Percentiles rank a stretch among this genome's conserved stretches.
Conservation (phyloP, 352 stramenopile species). For the Blastocystis sp. region DNA sequence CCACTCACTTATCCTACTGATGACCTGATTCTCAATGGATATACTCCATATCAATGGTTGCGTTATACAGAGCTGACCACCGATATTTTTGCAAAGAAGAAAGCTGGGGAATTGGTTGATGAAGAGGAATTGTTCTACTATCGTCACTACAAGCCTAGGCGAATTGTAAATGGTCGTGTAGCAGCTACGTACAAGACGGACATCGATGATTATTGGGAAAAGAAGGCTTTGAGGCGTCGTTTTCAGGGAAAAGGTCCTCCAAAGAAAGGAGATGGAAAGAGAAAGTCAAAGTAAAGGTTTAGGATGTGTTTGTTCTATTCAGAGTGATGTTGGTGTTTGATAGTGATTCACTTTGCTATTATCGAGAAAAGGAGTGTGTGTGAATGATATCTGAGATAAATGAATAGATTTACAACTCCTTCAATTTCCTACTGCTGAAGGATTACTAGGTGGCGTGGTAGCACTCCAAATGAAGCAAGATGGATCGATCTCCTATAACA, state of each 20-base stretch:
- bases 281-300: not conserved
- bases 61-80: slow-evolving; percentile 30
- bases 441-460: no score
- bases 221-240: slow-evolving; percentile 50
- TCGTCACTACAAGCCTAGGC: not conserved
- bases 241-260: slow-evolving; percentile 61
- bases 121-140: slow-evolving; percentile 56
- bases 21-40: slow-evolving; percentile 58
- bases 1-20: slow-evolving; percentile 15
- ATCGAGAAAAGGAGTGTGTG: no score
- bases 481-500: no score
- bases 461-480: no score
- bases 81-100: slow-evolving; percentile 51
- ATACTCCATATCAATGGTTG: slow-evolving; percentile 49
- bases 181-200: not conserved
- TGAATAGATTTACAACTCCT: no score
- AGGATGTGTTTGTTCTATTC: not conserved
- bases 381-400: no score
- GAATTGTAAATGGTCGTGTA: not conserved
- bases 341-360: no score
- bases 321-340: no score
- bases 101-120: slow-evolving; percentile 17
- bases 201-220: slow-evolving; percentile 45
- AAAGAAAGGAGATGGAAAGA: slow-evolving; percentile 61
- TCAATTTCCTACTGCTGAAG: no score